Conservation (phyloP, 2,329 filamentous ascomycete species). For the Gnomoniopsis smithogilvyi region DNA sequence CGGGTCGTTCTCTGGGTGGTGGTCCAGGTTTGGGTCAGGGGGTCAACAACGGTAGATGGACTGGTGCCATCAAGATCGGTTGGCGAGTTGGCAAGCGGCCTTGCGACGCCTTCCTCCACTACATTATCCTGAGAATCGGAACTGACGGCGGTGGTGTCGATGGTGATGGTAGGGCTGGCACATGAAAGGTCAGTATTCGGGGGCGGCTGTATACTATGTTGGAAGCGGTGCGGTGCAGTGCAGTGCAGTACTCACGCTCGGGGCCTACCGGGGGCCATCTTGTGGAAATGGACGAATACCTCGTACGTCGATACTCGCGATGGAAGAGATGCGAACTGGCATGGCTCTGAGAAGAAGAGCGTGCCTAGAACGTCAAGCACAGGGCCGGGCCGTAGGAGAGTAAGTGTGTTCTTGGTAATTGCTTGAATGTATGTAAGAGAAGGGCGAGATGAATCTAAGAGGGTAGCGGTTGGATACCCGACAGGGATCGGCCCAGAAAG, state of each 20-base stretch:
- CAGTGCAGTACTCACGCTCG: constrained; percentile 34
- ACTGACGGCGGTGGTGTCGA: constrained; percentile 45
- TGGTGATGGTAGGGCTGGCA: constrained; percentile 50
- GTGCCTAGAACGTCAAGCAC: background rate
- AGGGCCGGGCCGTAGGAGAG: background rate
- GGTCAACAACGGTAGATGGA: constrained; percentile 35
- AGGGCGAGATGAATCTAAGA: background rate
- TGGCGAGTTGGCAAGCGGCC: constrained; percentile 30
- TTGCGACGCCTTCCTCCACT: constrained; percentile 26
- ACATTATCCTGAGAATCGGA: constrained; percentile 27
- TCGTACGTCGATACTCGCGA: constrained; percentile 3
- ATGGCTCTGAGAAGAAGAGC: constrained; percentile 10
- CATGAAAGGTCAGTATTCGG: constrained; percentile 19
- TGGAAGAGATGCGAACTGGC: constrained; percentile 2
- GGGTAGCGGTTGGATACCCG: background rate
- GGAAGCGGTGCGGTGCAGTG: constrained; percentile 22
- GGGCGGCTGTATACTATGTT: constrained; percentile 22
- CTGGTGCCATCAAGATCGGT: constrained; percentile 36
- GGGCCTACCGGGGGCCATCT: constrained; percentile 26
- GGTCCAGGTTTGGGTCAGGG: constrained; percentile 25
- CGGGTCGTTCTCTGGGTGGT: constrained; percentile 24
- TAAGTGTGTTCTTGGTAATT: constrained; percentile 2
- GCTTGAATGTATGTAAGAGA: background rate
- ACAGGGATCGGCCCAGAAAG: background rate
- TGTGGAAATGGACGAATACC: background rate